phyloP scores from a whole-genome alignment of 2,329 filamentous ascomycete species.

The Coniochaeta prunicola region DNA sequence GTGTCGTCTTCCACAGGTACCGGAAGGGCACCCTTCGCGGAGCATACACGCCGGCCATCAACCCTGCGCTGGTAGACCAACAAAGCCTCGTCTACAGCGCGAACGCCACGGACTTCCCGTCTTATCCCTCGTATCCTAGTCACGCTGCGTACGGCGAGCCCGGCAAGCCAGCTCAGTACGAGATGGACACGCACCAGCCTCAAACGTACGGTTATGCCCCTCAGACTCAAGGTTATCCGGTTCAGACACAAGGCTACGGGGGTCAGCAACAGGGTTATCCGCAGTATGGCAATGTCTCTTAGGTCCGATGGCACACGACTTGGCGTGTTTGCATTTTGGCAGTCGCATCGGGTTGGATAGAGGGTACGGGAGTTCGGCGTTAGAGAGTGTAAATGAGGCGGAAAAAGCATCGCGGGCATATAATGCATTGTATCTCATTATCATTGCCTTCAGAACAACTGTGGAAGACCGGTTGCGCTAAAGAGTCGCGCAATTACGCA shows the following conservation, averaged over 20 bases:
- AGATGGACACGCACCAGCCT: neutral
- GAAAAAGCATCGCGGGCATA: neutral
- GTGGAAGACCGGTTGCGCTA: too few species aligned
- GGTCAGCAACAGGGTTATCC: neutral
- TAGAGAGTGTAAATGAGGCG: neutral
- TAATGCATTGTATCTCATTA: neutral
- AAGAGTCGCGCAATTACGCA: too few species aligned
- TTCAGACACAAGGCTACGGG: neutral
- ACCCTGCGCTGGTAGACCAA: neutral
- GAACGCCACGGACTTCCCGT: neutral
- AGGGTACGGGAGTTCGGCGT: neutral
- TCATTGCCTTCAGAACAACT: too few species aligned
- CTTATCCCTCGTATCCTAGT: neutral
- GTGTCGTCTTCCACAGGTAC: slow-evolving; percentile 20
- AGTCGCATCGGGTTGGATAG: neutral
- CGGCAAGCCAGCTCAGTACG: neutral
- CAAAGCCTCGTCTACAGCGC: neutral
- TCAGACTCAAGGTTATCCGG: neutral
- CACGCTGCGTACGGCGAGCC: neutral
- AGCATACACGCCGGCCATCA: slow-evolving; percentile 9
- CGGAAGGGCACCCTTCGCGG: slow-evolving; percentile 14
- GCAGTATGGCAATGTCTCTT: neutral
- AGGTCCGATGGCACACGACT: neutral
- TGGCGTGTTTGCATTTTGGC: neutral
- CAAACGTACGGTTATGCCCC: neutral